Base-by-base conservation (phyloP, 257 asterid genomes). In the Handroanthus guayacan region DNA sequence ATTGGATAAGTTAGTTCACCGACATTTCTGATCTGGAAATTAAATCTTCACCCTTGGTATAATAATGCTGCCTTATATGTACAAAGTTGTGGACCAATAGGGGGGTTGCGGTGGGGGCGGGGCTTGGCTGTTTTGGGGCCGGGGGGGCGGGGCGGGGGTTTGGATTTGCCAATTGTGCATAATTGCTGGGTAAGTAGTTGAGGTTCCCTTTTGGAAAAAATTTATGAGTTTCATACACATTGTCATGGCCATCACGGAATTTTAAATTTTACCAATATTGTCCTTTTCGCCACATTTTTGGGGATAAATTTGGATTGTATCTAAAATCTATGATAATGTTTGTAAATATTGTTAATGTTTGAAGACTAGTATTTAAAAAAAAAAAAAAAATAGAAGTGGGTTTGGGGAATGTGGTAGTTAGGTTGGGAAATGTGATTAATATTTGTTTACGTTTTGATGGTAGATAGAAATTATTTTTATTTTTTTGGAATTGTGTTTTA, bases 11-110 rank as follows among this genome's bases (percentile, higher is more conserved):
- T 9, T 51, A 48, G 69, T 66, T 76, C 9, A 6, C 55, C 74
- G 57, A 31, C 37, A 8, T 37, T 17, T 6, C 37, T 55, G 12
- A 72, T 54, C 55, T 41, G 12, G 50, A 47, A 47, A 36, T 37
- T 16, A 38, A 18, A 0, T 10, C 38, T 8, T 5, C 3, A 25
- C 9, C 44, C 58, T 17, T 31, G 9, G 16, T 43, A 14, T 63
- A 72, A 65, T 65, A 55, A 72, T 72, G 37, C 13, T 38, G 38
- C 50, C 11, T 25, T 38, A 64, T 65, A 55, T 1, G 65, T 72
- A 38, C 9, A 2, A 38, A 13, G 54, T 60, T n/a, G 74, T 56
- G 66, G 74, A 50, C 75, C 62, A 65, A 57, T 55, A 39, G 31
- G 61, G 62, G 43, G 45, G 37, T 25, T 25, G 31, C 31, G 31